Percentiles rank a stretch among this genome's conserved stretches.
phyloP scores from a whole-genome alignment of 495 filamentous ascomycete species.

The Ascobolus immersus region DNA sequence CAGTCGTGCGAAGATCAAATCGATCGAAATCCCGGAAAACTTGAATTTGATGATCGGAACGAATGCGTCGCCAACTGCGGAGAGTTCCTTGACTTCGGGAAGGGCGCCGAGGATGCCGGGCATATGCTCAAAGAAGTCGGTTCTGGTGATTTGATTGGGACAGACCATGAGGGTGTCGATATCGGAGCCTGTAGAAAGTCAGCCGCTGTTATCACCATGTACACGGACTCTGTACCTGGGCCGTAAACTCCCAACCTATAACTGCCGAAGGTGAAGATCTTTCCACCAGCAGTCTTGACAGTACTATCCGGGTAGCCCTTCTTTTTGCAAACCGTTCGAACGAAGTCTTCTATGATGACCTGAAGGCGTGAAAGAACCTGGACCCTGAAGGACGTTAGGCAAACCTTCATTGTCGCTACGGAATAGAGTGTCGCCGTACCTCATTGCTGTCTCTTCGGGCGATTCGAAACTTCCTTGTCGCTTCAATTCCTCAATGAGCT shows the following conservation, averaged over 20 bases:
- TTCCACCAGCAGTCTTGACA: conserved; percentile 57
- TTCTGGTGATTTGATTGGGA: conserved; percentile 58
- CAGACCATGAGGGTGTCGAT: conserved; percentile 87
- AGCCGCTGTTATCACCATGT: not conserved
- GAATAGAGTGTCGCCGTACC: conserved; percentile 27
- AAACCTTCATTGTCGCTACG: conserved; percentile 3
- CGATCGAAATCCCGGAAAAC: conserved; percentile 69
- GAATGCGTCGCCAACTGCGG: conserved; percentile 63
- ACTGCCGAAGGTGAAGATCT: conserved; percentile 86
- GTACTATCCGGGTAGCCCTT: conserved; percentile 46
- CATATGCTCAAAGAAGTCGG: conserved; percentile 80
- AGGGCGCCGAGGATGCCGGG: conserved; percentile 46
- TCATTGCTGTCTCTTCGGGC: conserved; percentile 49
- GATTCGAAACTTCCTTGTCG: conserved; percentile 77
- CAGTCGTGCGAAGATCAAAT: conserved; percentile 75
- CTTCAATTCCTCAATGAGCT: conserved; percentile 57
- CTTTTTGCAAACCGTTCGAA: conserved; percentile 42
- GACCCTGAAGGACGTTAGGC: conserved; percentile 5
- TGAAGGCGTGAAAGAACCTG: conserved; percentile 44
- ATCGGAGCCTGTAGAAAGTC: conserved; percentile 41
- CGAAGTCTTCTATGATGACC: conserved; percentile 56
- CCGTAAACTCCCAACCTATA: conserved; percentile 84
- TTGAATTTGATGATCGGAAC: conserved; percentile 94
- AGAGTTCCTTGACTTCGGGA: conserved; percentile 62
- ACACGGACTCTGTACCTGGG: conserved; percentile 28